Base-by-base conservation (phyloP, 495 filamentous ascomycete species). In the Annulohypoxylon bovei region DNA sequence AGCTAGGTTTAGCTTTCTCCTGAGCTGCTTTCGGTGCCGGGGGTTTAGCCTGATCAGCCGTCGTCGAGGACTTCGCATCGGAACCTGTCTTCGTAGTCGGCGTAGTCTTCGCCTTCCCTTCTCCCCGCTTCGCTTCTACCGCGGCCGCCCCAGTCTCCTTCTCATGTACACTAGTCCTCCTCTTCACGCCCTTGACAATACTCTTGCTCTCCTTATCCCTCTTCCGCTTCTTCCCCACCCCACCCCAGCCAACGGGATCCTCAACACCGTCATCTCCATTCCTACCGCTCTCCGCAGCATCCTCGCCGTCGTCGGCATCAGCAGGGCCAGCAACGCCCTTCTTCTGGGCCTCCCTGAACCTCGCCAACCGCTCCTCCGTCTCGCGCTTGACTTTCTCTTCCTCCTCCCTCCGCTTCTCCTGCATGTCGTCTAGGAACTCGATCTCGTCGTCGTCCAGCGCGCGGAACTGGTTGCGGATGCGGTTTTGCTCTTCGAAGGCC, bases 381-480 rank as follows among this genome's bases (percentile, higher is more conserved):
- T 97, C 92, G 67, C 85, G 88, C 75, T 87, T 87, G n/a, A 93
- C 83, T 32, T 86, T 82, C 7, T 87, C 91, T 75, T 97, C 94
- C 78, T 94, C 88, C 11, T 82, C 85, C 20, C 91, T 80, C 28
- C 87, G 90, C 40, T 84, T 86, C 68, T 91, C 91, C 32, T 90
- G 80, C 14, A 97, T 87, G 1, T 87, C 90, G 63, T 96, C 94
- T 14, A 98, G 80, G 74, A 97, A 99, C 3, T 97, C 94, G 65
- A 95, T 86, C 80, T 99, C 95, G 73, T 96, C 94, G 67, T 97
- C 93, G 74, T 98, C 94, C 37, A 99, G 87, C 7, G 93, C 87
- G 58, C 94, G 91, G 82, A 98, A 99, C 82, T 98, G 95, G 77
- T 98, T 97, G 78, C 91, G 91, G 47, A 99, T 78, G 65, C 90